phyloP scores from a whole-genome alignment of 495 filamentous ascomycete species.

The Letharia columbiana region DNA sequence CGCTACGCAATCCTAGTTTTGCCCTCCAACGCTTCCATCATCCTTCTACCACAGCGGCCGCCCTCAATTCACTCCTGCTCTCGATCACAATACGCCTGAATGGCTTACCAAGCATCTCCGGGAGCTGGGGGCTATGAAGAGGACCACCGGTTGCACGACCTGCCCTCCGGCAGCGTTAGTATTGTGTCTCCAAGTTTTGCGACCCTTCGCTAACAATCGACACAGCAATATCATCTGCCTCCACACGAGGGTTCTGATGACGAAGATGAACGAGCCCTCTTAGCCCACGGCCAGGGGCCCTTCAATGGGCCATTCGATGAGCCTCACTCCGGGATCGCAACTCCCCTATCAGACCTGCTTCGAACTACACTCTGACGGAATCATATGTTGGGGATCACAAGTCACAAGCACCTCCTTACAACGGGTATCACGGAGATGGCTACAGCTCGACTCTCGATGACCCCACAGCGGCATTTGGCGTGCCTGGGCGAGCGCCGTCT shows the following conservation, averaged over 20 bases:
- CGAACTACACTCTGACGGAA: constrained; percentile 83
- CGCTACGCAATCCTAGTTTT: background rate
- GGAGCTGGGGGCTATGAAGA: constrained; percentile 39
- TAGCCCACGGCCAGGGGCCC: constrained; percentile 56
- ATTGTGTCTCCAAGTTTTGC: constrained; percentile 9
- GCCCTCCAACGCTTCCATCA: background rate
- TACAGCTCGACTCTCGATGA: constrained; percentile 41
- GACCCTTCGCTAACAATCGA: constrained; percentile 8
- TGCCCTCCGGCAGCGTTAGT: constrained; percentile 55
- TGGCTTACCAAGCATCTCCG: constrained; percentile 46
- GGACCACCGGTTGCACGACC: constrained; percentile 59
- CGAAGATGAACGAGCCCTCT: constrained; percentile 64
- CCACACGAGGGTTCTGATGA: constrained; percentile 56
- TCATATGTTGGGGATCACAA: constrained; percentile 60
- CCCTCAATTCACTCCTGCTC: constrained; percentile 10
- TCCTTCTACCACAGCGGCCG: background rate
- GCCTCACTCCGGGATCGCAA: constrained; percentile 46
- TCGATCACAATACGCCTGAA: constrained; percentile 26
- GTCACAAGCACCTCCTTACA: constrained; percentile 36
- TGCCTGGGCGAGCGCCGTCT: constrained; percentile 48
- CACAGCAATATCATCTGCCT: constrained; percentile 45
- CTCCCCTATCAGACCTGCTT: constrained; percentile 47
- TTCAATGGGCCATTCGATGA: constrained; percentile 65
- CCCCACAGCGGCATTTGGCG: constrained; percentile 46
- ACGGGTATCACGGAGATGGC: constrained; percentile 48